Percentiles rank a stretch among this genome's conserved stretches.
phyloP scores from a whole-genome alignment of 495 filamentous ascomycete genomes.

The Penicillium fimorum region DNA sequence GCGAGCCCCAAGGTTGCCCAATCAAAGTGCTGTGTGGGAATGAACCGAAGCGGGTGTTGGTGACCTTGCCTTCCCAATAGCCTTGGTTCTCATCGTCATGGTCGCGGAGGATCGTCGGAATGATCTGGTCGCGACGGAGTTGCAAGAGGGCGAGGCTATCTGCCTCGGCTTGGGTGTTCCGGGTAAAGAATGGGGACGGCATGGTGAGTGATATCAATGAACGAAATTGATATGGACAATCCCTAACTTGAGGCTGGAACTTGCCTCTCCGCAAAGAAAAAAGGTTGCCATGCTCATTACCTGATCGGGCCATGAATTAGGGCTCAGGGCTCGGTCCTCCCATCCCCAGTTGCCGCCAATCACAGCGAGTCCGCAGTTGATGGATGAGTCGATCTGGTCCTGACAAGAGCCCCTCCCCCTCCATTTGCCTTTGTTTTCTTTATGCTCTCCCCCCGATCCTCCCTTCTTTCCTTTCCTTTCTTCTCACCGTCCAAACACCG shows the following conservation, averaged over 20 bases:
- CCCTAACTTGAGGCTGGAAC: slow-evolving; percentile 1
- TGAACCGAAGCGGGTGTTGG: slow-evolving; percentile 92
- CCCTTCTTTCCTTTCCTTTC: slow-evolving; percentile 23
- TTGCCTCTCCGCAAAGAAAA: slow-evolving; percentile 23
- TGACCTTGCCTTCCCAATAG: slow-evolving; percentile 77
- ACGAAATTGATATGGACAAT: not conserved
- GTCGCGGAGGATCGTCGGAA: slow-evolving; percentile 68
- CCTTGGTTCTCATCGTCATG: slow-evolving; percentile 61
- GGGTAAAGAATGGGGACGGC: slow-evolving; percentile 71
- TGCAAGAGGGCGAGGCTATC: slow-evolving; percentile 73
- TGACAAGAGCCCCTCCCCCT: slow-evolving; percentile 26
- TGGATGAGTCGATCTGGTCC: slow-evolving; percentile 22
- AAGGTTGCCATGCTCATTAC: slow-evolving; percentile 22
- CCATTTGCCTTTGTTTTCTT: slow-evolving; percentile 19
- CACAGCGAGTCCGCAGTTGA: slow-evolving; percentile 11
- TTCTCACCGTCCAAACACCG: slow-evolving; percentile 20
- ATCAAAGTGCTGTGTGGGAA: slow-evolving; percentile 90
- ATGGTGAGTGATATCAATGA: slow-evolving; percentile 19
- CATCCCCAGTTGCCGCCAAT: slow-evolving; percentile 16
- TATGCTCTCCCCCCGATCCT: slow-evolving; percentile 30
- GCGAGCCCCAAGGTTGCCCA: slow-evolving; percentile 81
- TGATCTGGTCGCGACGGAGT: slow-evolving; percentile 75
- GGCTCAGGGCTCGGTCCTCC: slow-evolving; percentile 36
- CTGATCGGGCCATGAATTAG: slow-evolving; percentile 25
- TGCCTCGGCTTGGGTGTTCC: slow-evolving; percentile 52